A percentile compares a stretch with the other conserved stretches of the same genome.
phyloP scores from a whole-genome alignment of 2,329 filamentous ascomycete genomes.

The Fusarium sp. region DNA sequence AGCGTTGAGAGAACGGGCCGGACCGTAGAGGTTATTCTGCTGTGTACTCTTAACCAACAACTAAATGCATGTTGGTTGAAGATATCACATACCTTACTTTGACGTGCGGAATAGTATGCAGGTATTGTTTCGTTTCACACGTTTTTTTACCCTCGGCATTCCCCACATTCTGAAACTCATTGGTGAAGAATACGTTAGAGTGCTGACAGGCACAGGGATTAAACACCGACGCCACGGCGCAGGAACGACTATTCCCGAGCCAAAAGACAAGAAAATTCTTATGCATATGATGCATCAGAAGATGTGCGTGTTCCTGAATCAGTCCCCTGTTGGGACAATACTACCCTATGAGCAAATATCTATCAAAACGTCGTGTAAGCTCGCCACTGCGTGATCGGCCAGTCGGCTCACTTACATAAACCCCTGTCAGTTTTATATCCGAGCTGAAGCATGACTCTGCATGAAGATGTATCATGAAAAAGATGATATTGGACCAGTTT shows the following conservation, averaged over 20 bases:
- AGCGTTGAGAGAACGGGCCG: constrained; percentile 20
- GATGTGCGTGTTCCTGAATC: neutral
- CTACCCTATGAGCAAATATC: neutral
- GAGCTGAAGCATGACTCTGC: neutral
- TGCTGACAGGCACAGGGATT: constrained; percentile 12
- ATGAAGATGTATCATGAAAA: neutral
- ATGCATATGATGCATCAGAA: neutral
- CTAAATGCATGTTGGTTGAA: neutral
- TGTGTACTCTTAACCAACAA: neutral
- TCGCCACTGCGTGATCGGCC: neutral
- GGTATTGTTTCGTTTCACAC: neutral
- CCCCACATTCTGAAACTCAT: neutral
- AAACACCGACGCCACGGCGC: neutral
- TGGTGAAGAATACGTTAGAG: constrained; percentile 2
- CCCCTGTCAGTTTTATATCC: neutral
- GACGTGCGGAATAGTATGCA: neutral
- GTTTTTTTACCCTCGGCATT: constrained; percentile 3
- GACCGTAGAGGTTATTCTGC: constrained; percentile 13
- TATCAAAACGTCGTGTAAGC: neutral
- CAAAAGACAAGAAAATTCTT: neutral
- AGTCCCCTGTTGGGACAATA: neutral
- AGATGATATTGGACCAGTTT: neutral
- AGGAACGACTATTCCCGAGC: neutral
- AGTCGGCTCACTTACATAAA: constrained; percentile 2
- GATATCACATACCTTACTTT: neutral